Base-by-base conservation (phyloP, 192 early-diverging fungal genomes). In the Paraglomus occultum region DNA sequence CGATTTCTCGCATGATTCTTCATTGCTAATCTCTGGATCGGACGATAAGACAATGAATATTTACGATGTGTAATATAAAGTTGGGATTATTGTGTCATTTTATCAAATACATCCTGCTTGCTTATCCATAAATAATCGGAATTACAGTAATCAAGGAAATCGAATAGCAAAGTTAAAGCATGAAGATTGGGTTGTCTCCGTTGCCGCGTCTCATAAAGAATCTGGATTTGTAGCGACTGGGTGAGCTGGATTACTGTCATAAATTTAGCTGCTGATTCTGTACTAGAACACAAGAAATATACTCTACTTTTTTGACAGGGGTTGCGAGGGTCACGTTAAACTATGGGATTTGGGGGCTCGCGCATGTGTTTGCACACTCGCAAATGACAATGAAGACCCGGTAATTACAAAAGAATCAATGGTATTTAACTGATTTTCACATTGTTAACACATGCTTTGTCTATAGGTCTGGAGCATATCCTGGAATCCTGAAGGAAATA, bases 41-140 rank as follows among this genome's bases (percentile, higher is more conserved):
- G 66, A 68, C 6, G 66, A 68, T 23, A 40, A 51, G 47, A 68
- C 50, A 11, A 68, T 68, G 0, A 68, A 55, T 45, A 55, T 68
- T 57, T 68, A 68, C 46, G 66, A 68, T 51, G 50, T 68, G 66
- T 68, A 53, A 23, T 66, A 66, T 51, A 2, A 57, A 49, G 31
- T 48, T 49, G 15, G 7, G 5, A 55, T 57, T 17, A 7, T 17
- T 39, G 18, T 22, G 40, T 55, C 10, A 5, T 55, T 6, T 55
- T 7, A 8, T 20, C 20, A 15, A 31, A 31, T 55, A 5, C 38
- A 55, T 8, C 38, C 20, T 18, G n/a, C 8, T 23, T 47, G 11
- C 20, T 38, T 44, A 64, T 47, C 49, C 11, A 46, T 15, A 8
- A 9, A 44, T n/a, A 47, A 23, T 64, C 22, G 10, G 47, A 39